Conservation (phyloP, 179 eudicot genomes). For the Amaranthus tricolor region DNA sequence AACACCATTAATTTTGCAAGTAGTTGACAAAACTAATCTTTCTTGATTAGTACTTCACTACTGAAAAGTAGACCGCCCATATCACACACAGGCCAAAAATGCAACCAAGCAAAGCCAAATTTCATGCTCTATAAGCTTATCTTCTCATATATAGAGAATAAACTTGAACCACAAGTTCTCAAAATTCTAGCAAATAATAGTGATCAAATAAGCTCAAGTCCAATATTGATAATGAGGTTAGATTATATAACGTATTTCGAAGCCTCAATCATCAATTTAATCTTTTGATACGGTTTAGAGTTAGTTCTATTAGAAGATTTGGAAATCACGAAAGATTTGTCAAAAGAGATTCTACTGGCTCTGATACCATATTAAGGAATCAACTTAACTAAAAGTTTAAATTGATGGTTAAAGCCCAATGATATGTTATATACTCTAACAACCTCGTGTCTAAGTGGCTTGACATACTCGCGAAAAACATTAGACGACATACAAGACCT, state of each 20-base stretch:
- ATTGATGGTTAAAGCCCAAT: too few relatives aligned
- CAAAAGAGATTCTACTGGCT: too few relatives aligned
- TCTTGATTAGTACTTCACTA: slow-evolving; percentile 1
- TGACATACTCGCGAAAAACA: not conserved
- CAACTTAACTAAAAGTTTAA: too few relatives aligned
- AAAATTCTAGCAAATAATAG: slow-evolving; percentile 9
- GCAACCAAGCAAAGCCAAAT: slow-evolving; percentile 24
- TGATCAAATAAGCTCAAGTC: slow-evolving; percentile 23
- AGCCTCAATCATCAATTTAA: too few relatives aligned
- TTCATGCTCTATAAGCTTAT: slow-evolving; percentile 23
- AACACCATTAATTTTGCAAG: not conserved
- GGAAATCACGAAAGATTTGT: too few relatives aligned
- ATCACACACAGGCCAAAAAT: slow-evolving; percentile 21
- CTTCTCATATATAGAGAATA: slow-evolving; percentile 9
- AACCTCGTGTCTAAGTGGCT: slow-evolving; percentile 3
- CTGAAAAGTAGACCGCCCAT: slow-evolving; percentile 8
- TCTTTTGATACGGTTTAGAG: too few relatives aligned
- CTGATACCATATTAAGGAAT: too few relatives aligned
- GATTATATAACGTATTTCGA: too few relatives aligned
- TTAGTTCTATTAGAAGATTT: too few relatives aligned
- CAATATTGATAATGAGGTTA: not conserved
- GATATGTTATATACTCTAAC: too few relatives aligned
- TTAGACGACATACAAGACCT: not conserved
- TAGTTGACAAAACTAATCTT: slow-evolving; percentile 17
- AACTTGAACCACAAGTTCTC: slow-evolving; percentile 23